A percentile compares a stretch with the other conserved stretches of the same genome.
These are phyloP conservation scores for Ogataea siamensis DNA, from an alignment of 805 yeast genomes.

Conservation along the genomic window DNA sequence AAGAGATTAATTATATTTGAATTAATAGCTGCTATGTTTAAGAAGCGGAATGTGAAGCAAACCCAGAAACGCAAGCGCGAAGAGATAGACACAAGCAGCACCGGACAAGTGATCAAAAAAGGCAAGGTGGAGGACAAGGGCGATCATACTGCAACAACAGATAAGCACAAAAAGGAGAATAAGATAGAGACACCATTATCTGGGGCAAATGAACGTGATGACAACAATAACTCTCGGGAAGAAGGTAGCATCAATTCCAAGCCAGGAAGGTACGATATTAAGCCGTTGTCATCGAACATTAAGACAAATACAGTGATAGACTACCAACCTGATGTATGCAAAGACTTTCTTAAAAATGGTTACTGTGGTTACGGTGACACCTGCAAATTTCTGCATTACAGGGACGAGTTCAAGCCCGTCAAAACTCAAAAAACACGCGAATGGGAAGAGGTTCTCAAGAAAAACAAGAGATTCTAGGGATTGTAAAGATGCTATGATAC, in stretches of 20 bases:
- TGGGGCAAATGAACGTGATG: too few species aligned
- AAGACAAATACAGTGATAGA: conserved; percentile 71
- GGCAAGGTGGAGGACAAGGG: conserved; percentile 2
- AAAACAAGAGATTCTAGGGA: conserved; percentile 23
- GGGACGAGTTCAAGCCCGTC: conserved; percentile 75
- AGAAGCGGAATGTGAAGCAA: conserved; percentile 33
- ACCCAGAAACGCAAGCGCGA: conserved; percentile 11
- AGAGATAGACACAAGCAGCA: not conserved
- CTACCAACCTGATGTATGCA: conserved; percentile 91
- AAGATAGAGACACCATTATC: too few species aligned
- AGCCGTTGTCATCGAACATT: conserved; percentile 43
- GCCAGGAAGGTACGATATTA: conserved; percentile 8
- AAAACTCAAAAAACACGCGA: conserved; percentile 42
- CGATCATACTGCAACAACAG: not conserved
- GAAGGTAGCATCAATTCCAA: not conserved
- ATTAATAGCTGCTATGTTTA: conserved; percentile 34
- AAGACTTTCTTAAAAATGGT: conserved; percentile 87
- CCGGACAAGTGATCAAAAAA: not conserved
- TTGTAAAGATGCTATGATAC: conserved; percentile 6
- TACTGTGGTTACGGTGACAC: conserved; percentile 97
- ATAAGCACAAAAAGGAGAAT: conserved; percentile 22
- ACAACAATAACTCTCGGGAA: too few species aligned
- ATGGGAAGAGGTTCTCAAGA: conserved; percentile 54
- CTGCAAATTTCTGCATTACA: conserved; percentile 87
- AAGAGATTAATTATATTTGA: not conserved